Conservation (phyloP, 331 rosid species). For the Pyracantha coccinea region DNA sequence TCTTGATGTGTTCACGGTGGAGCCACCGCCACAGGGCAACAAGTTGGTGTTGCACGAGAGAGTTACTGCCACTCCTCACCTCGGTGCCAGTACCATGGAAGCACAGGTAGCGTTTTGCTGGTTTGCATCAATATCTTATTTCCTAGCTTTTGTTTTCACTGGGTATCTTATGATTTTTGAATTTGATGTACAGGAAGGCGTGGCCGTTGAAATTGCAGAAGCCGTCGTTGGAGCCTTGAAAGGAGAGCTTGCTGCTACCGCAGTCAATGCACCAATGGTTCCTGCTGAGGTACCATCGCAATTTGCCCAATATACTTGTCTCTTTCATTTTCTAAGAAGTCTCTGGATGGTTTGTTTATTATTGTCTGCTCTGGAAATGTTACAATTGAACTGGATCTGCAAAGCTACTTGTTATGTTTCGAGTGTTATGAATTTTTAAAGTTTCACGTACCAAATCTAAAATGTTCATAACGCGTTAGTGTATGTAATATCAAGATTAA, state of each 20-base stretch:
- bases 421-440: background rate
- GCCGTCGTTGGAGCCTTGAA: constrained; percentile 78
- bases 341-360: background rate
- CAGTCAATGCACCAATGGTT: constrained; percentile 96
- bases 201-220: constrained; percentile 91
- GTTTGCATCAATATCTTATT: background rate
- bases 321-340: background rate
- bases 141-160: background rate
- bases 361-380: background rate
- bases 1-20: constrained; percentile 75
- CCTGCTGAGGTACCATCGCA: constrained; percentile 57
- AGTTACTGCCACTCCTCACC: constrained; percentile 85
- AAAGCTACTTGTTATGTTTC: background rate
- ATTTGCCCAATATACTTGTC: background rate
- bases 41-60: constrained; percentile 61
- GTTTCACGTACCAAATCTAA: background rate
- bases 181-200: constrained; percentile 67
- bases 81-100: constrained; percentile 87
- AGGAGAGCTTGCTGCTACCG: constrained; percentile 90
- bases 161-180: constrained; percentile 9
- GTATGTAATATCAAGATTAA: background rate
- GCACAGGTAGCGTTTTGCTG: constrained; percentile 53
- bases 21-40: constrained; percentile 62
- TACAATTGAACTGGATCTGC: background rate
- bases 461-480: too few species aligned